Evolutionary conservation across 768 basidiomycete genomes (phyloP), one percentile per base, ranked within the genome.

Genomic region (Mrakia blollopis): DNA sequence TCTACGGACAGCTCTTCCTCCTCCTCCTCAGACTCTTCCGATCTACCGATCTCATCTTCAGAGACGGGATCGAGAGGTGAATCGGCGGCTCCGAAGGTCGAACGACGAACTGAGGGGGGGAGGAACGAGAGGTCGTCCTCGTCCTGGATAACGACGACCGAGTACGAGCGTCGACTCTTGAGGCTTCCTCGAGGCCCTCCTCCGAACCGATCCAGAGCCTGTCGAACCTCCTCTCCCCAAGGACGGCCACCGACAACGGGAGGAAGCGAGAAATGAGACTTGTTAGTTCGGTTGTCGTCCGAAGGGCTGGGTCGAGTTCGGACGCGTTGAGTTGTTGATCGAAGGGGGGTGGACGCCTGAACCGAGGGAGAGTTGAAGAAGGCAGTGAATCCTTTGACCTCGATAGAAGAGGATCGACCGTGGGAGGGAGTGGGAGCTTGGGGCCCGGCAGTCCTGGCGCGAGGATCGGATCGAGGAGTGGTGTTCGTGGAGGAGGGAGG

Each of bases 301-400:
- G 35, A n/a, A 21, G 60, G 41, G 57, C 9, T 39, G 57, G 65
- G 65, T 21, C 25, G 35, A 37, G 65, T 8, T 41, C 65, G 65
- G 37, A 39, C 35, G 14, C 35, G 65, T 21, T 41, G 65, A 8
- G 35, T 41, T 35, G 25, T 28, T 21, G 30, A 30, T 25, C 72
- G 72, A 7, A 57, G 6, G 13, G 72, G 72, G 23, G 72, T 73
- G 1, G 72, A 73, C 0, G 72, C 72, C 39, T 60, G 39, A 28
- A 73, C 72, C 14, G 72, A 73, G 8, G 72, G 72, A 28, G 57
- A 61, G 61, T 73, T 62, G 60, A 73, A 73, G 60, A 73, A 44
- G 35, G 11, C 30, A 3, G 57, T n/a, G 5, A 16, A 41, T 13
- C 60, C 60, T 30, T 62, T 61, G 60, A 73, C 60, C 39, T 73